Percentiles rank a stretch among this genome's conserved stretches.
phyloP scores from a whole-genome alignment of 257 asterid species.

The Gentiana straminea region DNA sequence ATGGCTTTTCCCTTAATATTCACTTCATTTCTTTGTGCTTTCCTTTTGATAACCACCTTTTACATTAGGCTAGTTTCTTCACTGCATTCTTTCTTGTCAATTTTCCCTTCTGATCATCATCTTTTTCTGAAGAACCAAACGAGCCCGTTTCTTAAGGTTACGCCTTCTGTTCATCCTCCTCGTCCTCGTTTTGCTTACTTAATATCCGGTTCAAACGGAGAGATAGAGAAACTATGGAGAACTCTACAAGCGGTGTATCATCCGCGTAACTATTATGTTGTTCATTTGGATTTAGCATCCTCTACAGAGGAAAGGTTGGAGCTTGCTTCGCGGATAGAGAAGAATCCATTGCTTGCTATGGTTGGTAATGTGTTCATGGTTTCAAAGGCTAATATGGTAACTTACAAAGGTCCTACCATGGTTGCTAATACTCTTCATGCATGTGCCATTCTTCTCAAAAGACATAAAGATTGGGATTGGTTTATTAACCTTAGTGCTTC shows the following conservation, averaged over 20 bases:
- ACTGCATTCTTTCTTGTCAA: conserved; percentile 38
- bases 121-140: conserved; percentile 23
- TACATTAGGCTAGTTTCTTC: conserved; percentile 60
- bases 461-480: conserved; percentile 85
- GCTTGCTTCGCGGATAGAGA: conserved; percentile 47
- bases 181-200: conserved; percentile 77
- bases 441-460: conserved; percentile 79
- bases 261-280: conserved; percentile 77
- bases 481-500: conserved; percentile 96
- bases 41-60: conserved; percentile 61
- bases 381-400: conserved; percentile 77
- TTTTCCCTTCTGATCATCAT: conserved; percentile 18
- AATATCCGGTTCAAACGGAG: conserved; percentile 82
- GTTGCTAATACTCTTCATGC: conserved; percentile 93
- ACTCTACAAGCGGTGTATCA: conserved; percentile 71
- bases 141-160: conserved; percentile 25
- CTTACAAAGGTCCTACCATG: conserved; percentile 98
- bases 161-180: conserved; percentile 38
- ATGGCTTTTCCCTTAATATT: conserved; percentile 70
- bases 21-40: conserved; percentile 41
- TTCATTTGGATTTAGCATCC: conserved; percentile 85
- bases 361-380: conserved; percentile 68
- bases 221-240: conserved; percentile 82
- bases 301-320: conserved; percentile 66
- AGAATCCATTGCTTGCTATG: conserved; percentile 38